These are phyloP conservation scores for Lineolata rhizophorae DNA, from an alignment of 495 filamentous ascomycete genomes.

Conservation along the genomic window DNA sequence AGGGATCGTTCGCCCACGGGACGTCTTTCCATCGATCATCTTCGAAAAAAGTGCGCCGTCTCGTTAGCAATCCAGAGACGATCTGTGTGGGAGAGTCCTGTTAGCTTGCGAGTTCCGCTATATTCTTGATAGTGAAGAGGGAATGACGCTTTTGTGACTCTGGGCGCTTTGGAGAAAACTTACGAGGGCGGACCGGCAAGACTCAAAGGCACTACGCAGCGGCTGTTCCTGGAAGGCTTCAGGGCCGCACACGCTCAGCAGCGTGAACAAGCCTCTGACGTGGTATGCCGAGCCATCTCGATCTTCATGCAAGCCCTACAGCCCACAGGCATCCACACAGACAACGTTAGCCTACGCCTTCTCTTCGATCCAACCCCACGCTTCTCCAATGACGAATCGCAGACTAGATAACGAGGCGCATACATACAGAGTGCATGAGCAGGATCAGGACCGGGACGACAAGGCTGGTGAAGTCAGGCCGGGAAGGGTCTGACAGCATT, in stretches of 20 bases:
- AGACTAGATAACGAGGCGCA: too few relatives aligned
- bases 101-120: too few relatives aligned
- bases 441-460: constrained; percentile 5
- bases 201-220: constrained; percentile 5
- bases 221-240: constrained; percentile 3
- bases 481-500: constrained; percentile 1
- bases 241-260: constrained; percentile 3
- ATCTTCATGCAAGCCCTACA: constrained; percentile 6
- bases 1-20: constrained; percentile 4
- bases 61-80: constrained; percentile 3
- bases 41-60: constrained; percentile 4
- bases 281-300: constrained; percentile 2
- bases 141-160: too few relatives aligned
- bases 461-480: constrained; percentile 2
- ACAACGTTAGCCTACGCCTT: too few relatives aligned
- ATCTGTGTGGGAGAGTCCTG: not conserved
- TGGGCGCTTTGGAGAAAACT: too few relatives aligned
- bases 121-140: too few relatives aligned
- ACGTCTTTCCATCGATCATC: constrained; percentile 3
- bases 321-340: too few relatives aligned
- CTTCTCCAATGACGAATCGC: too few relatives aligned
- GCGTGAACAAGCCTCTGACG: constrained; percentile 4
- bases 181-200: constrained; percentile 3
- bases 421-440: constrained; percentile 8
- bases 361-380: too few relatives aligned